Conservation (phyloP, 1,284 basidiomycete species). For the Rhodotorula sp. region DNA sequence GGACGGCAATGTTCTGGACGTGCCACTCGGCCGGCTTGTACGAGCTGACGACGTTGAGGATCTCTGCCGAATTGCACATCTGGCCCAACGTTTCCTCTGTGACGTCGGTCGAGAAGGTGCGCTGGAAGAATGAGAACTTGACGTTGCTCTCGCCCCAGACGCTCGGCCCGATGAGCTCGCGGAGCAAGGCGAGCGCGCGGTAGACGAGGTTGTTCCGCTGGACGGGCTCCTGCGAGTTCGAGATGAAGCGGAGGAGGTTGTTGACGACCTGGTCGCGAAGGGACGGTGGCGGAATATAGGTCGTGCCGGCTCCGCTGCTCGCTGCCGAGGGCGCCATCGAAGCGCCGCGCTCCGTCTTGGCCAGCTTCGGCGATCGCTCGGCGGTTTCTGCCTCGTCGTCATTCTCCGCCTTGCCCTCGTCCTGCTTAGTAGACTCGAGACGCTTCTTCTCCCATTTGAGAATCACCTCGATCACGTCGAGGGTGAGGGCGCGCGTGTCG, state of each 20-base stretch:
- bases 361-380: slow-evolving; percentile 50
- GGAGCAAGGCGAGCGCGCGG: slow-evolving; percentile 76
- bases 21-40: slow-evolving; percentile 87
- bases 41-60: slow-evolving; percentile 79
- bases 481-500: slow-evolving; percentile 68
- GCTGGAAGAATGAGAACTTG: slow-evolving; percentile 83
- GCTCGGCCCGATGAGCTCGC: slow-evolving; percentile 72
- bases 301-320: slow-evolving; percentile 36
- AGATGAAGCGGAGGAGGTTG: slow-evolving; percentile 81
- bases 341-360: slow-evolving; percentile 53
- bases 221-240: slow-evolving; percentile 69
- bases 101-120: slow-evolving; percentile 70
- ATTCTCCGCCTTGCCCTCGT: slow-evolving; percentile 40
- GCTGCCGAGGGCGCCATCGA: slow-evolving; percentile 51
- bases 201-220: slow-evolving; percentile 66
- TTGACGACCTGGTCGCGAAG: slow-evolving; percentile 85
- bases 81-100: slow-evolving; percentile 66
- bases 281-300: slow-evolving; percentile 58
- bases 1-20: slow-evolving; percentile 66
- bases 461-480: slow-evolving; percentile 52
- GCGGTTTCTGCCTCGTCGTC: background rate
- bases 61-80: slow-evolving; percentile 81
- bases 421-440: slow-evolving; percentile 55
- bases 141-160: slow-evolving; percentile 94
- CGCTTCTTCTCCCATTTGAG: slow-evolving; percentile 51